Percentiles rank a stretch among this genome's conserved stretches.
phyloP scores from a whole-genome alignment of 306 rosid species.

The Lupinus albus region DNA sequence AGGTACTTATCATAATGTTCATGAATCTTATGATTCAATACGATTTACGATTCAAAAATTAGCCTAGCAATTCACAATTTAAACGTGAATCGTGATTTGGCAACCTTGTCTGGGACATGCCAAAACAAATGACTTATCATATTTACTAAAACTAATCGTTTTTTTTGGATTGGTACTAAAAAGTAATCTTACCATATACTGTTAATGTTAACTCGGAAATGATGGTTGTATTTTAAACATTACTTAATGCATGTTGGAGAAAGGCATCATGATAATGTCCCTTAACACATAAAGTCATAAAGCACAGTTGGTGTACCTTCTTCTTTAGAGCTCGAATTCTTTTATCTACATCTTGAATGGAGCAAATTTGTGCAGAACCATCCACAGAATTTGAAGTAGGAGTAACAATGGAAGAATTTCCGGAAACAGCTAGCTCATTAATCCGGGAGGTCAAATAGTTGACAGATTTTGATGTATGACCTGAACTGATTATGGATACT shows the following conservation, averaged over 20 bases:
- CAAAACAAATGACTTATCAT: slow-evolving; percentile 16
- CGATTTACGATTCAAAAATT: too few relatives aligned
- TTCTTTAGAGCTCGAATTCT: slow-evolving; percentile 80
- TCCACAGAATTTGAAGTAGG: slow-evolving; percentile 53
- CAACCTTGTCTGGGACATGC: slow-evolving; percentile 1
- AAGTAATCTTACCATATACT: slow-evolving; percentile 13
- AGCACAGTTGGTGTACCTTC: slow-evolving; percentile 54
- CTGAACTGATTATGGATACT: too few relatives aligned
- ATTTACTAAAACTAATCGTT: slow-evolving; percentile 2
- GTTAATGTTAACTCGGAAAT: neutral
- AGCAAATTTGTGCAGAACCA: slow-evolving; percentile 44
- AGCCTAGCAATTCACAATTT: too few relatives aligned
- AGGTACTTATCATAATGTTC: too few relatives aligned
- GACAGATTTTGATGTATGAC: slow-evolving; percentile 20
- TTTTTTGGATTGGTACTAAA: neutral
- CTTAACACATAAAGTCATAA: slow-evolving; percentile 23
- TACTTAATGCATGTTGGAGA: slow-evolving; percentile 25
- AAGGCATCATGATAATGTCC: slow-evolving; percentile 1
- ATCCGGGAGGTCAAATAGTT: slow-evolving; percentile 59
- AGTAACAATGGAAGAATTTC: slow-evolving; percentile 47
- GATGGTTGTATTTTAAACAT: neutral
- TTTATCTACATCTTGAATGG: slow-evolving; percentile 70
- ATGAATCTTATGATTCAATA: too few relatives aligned
- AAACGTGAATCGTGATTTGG: too few relatives aligned
- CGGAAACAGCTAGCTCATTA: slow-evolving; percentile 65